Base-by-base conservation (phyloP, 495 filamentous ascomycete genomes). In the Chaetomium fimeti region DNA sequence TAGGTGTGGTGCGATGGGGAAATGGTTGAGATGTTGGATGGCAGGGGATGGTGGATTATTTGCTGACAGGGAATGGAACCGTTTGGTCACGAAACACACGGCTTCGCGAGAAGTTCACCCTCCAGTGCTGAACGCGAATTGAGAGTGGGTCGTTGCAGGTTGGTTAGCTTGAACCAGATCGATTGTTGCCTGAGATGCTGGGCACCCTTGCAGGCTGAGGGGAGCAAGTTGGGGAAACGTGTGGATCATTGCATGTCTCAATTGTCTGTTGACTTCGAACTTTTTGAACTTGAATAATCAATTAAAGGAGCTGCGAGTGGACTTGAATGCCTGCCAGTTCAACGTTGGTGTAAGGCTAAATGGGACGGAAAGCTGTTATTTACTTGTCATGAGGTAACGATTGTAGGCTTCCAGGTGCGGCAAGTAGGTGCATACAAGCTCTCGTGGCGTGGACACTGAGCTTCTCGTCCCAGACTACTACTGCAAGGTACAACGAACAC, bases 81-180 rank as follows among this genome's bases (percentile, higher is more conserved):
- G 25, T 48, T 48, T 54, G 38, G 38, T 45, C 42, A 32, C 47
- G 32, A 62, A 43, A 55, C 53, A 63, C 32, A 36, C 32, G 32
- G 55, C 48, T 58, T 24, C 20, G 32, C 32, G 54, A 29, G 38
- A 58, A 63, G 52, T 63, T 63, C 51, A 32, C 38, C 38, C 40
- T 22, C 16, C 11, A 11, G 22, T 56, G 53, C 61, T 47, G 53
- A 64, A 47, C 43, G 55, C 55, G 62, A 58, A 52, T 64, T 53
- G 28, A 22, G 16, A 25, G 62, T 57, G 62, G 62, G 62, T 59
- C 62, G 20, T 4, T 18, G 6, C 2, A 18, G 18, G n/a, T 2
- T 3, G 7, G 29, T 11, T 6, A 9, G 12, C 1, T 36, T 7
- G 47, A 8, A 27, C 7, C 6, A 11, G 18, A 32, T 11, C 9